These are phyloP conservation scores for Zymoseptoria crescenta DNA, from an alignment of 2,329 filamentous ascomycete genomes.

Conservation along the genomic window DNA sequence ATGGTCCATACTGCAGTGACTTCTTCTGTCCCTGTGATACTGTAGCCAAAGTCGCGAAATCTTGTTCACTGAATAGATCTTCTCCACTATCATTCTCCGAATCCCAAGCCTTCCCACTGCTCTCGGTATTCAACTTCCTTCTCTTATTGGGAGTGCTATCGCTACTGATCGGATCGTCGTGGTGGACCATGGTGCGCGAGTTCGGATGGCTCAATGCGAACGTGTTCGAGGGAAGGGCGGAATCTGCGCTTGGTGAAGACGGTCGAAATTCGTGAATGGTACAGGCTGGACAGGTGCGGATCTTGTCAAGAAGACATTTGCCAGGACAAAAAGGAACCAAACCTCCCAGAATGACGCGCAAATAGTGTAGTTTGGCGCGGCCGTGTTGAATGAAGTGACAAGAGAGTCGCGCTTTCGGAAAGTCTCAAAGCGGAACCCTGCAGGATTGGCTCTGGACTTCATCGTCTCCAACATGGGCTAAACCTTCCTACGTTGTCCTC, in stretches of 20 bases:
- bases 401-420: background rate
- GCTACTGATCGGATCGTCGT: slow-evolving; percentile 27
- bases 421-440: background rate
- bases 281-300: background rate
- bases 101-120: slow-evolving; percentile 20
- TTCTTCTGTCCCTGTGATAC: slow-evolving; percentile 21
- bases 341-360: background rate
- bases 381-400: background rate
- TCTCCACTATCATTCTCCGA: slow-evolving; percentile 41
- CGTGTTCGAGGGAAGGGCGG: background rate
- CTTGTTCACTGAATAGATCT: slow-evolving; percentile 41
- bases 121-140: slow-evolving; percentile 21
- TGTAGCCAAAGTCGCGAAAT: slow-evolving; percentile 41
- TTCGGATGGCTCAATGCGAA: background rate
- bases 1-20: slow-evolving; percentile 14
- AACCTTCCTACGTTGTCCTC: background rate
- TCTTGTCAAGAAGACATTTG: background rate
- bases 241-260: background rate
- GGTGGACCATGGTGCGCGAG: slow-evolving; percentile 21
- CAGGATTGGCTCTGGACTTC: background rate
- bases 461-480: background rate
- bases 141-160: slow-evolving; percentile 29
- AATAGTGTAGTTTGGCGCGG: background rate
- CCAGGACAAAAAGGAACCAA: background rate
- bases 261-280: background rate